Evolutionary conservation across 176 grass and related monocot species (phyloP), one percentile per base, ranked within the genome.

Genomic region (Eragrostis nindensis): DNA sequence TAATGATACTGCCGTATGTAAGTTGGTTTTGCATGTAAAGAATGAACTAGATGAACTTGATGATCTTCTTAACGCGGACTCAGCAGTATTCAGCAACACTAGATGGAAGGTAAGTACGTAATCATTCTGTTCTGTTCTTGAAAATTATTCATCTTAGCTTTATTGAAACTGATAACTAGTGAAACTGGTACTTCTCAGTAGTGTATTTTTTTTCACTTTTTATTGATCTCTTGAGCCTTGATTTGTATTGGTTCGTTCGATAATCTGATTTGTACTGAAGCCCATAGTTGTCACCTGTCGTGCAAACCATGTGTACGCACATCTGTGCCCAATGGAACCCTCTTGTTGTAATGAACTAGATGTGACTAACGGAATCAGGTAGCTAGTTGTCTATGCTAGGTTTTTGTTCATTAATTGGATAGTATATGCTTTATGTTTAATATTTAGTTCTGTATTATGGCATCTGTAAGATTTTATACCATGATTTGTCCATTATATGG

Each of bases 51-150:
- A 94, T 89, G 79, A 94, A 70, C 85, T 97, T 61, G 94, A 80
- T 3, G 89, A 97, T 90, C 85, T 97, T 24, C 82, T 97, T 40
- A 83, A 78, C 74, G 67, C 94, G n/a, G 63, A 94, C 40, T 97
- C 94, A n/a, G 54, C 80, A 0, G 76, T 97, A 81, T 86, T 97
- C 44, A 90, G 68, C 55, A 79, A 60, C 82, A 82, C 87, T 26
- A 94, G 75, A 74, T 94, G 94, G 94, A 94, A 97, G 92, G 94
- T 94, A 88, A 78, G 63, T 53, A 0, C 59, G 5, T 53, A 24
- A 4, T 56, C 67, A 72, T 97, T 29, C 75, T 68, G 25, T 53
- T 68, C 25, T 16, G 19, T 49, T 64, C 7, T 49, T 77, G 43
- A 21, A 50, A 66, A 44, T 39, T 74, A 12, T 55, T 32, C 50